Conservation (phyloP, 2,329 filamentous ascomycete genomes). For the Truncatella angustata region DNA sequence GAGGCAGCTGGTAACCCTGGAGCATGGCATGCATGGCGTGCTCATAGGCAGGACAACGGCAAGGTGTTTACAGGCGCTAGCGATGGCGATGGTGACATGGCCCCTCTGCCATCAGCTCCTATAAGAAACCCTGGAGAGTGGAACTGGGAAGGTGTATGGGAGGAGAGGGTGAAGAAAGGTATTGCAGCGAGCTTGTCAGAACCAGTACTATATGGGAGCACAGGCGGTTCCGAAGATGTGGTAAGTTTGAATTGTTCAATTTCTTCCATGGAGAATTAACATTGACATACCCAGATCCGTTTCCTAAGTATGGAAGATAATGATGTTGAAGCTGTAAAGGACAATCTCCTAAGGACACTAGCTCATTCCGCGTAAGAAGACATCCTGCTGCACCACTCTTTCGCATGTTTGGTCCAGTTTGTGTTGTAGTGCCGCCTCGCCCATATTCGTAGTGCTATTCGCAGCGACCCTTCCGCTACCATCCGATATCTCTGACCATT, state of each 20-base stretch:
- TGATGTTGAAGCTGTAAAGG: conserved; percentile 56
- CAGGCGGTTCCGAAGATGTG: conserved; percentile 64
- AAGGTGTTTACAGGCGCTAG: conserved; percentile 30
- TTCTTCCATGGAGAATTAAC: neutral
- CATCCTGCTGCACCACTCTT: neutral
- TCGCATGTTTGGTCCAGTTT: neutral
- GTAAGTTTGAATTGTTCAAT: conserved; percentile 52
- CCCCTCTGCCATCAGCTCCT: conserved; percentile 10
- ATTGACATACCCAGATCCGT: conserved; percentile 51
- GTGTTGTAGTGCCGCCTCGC: too few relatives aligned
- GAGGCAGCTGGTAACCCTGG: conserved; percentile 85
- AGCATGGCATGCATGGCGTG: conserved; percentile 91
- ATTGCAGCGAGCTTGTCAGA: conserved; percentile 78
- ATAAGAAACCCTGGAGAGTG: conserved; percentile 73
- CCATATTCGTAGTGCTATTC: too few relatives aligned
- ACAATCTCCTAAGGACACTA: conserved; percentile 52
- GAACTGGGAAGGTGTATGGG: conserved; percentile 99
- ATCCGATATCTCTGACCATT: too few relatives aligned
- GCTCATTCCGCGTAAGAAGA: neutral
- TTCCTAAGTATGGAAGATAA: conserved; percentile 63
- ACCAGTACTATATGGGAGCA: conserved; percentile 70
- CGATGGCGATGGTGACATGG: conserved; percentile 19
- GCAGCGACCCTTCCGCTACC: too few relatives aligned
- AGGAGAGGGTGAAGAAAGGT: conserved; percentile 78
- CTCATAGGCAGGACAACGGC: conserved; percentile 57